Evolutionary conservation across 768 basidiomycete species (phyloP).

Genomic region (Chalciporus pseudorubinellus): DNA sequence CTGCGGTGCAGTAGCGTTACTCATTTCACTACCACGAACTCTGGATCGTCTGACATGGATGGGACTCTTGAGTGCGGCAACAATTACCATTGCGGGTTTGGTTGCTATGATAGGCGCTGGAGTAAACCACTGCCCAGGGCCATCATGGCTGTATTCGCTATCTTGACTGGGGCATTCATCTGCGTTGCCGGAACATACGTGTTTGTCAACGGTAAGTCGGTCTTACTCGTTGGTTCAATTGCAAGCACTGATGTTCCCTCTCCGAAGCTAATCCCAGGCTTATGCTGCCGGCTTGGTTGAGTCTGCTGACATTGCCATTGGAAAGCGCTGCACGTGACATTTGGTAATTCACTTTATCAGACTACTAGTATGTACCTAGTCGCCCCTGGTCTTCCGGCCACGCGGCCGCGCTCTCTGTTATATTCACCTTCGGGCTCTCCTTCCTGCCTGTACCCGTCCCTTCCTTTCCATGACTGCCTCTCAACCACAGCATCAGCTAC

Average conservation of each 20-base stretch:
- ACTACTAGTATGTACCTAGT: no score
- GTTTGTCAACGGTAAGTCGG: slow-evolving; percentile 43
- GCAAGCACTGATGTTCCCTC: neutral
- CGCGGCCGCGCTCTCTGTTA: neutral
- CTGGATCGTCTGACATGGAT: slow-evolving; percentile 47
- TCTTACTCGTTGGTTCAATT: neutral
- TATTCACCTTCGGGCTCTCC: slow-evolving; percentile 7
- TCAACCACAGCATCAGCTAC: slow-evolving; percentile 39
- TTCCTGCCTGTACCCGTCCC: slow-evolving; percentile 1
- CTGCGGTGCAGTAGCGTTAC: slow-evolving; percentile 42
- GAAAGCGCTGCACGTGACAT: slow-evolving; percentile 14
- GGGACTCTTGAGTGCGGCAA: slow-evolving; percentile 40
- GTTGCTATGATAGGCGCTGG: slow-evolving; percentile 53
- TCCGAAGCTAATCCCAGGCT: slow-evolving; percentile 45
- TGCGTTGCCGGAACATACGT: slow-evolving; percentile 54
- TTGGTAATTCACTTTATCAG: slow-evolving; percentile 2
- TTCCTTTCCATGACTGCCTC: slow-evolving; percentile 19
- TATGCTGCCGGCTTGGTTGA: slow-evolving; percentile 43
- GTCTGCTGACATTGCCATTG: slow-evolving; percentile 34
- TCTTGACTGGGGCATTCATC: slow-evolving; percentile 49
- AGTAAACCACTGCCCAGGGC: slow-evolving; percentile 42
- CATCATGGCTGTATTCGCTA: slow-evolving; percentile 36
- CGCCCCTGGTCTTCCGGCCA: neutral
- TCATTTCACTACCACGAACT: slow-evolving; percentile 47
- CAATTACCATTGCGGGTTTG: slow-evolving; percentile 46